These are phyloP conservation scores for Nissolia schottii DNA, from an alignment of 306 rosid species.

Conservation along the genomic window DNA sequence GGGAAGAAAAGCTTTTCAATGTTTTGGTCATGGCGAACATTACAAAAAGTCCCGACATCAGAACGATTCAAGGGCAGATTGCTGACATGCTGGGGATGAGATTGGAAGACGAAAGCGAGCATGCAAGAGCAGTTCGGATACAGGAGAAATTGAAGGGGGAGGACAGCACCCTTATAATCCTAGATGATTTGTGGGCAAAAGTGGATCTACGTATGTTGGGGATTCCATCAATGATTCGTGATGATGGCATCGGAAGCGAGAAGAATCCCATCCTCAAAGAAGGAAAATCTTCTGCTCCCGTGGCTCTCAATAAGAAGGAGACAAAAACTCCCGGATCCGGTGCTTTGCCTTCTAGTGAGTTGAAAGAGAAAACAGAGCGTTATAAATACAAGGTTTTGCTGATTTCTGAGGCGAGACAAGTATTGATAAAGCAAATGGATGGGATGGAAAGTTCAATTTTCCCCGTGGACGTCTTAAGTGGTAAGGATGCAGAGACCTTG, in stretches of 20 bases:
- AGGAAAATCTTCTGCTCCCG: too few relatives aligned
- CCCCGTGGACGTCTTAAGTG: not conserved
- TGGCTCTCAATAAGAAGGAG: too few relatives aligned
- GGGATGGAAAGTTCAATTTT: not conserved
- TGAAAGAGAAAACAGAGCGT: not conserved
- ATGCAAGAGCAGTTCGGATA: too few relatives aligned
- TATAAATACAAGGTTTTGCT: constrained; percentile 21
- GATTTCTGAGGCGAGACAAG: constrained; percentile 1
- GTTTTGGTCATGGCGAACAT: not conserved
- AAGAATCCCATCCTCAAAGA: too few relatives aligned
- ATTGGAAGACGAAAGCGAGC: too few relatives aligned
- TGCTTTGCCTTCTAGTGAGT: not conserved
- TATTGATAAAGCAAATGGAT: constrained; percentile 2
- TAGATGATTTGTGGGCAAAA: not conserved
- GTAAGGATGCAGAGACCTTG: not conserved
- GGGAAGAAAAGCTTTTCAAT: not conserved
- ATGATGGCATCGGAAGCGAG: not conserved
- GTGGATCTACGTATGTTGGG: constrained; percentile 13
- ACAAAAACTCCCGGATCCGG: too few relatives aligned
- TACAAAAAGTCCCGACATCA: not conserved
- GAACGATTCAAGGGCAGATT: too few relatives aligned
- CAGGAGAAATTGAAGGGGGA: too few relatives aligned
- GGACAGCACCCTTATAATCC: not conserved
- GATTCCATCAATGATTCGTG: not conserved
- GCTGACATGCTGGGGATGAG: too few relatives aligned